Evolutionary conservation across 2,329 filamentous ascomycete species (phyloP).

Genomic region (Trichocomaceae sp.): DNA sequence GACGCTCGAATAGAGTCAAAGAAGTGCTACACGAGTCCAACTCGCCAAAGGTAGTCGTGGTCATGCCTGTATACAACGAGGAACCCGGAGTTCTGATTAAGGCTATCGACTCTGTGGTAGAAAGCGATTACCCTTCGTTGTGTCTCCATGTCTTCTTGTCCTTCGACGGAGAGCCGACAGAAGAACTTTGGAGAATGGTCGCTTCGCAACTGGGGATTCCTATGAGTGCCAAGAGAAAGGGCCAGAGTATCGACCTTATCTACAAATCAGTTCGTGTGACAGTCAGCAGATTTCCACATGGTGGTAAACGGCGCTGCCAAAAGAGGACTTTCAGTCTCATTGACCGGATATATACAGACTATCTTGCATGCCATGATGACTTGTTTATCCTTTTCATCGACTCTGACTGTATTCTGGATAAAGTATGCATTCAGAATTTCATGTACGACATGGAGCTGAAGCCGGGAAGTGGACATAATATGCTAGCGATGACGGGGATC

Average conservation of each 20-base stretch:
- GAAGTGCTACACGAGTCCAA: constrained; percentile 74
- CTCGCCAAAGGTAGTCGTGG: constrained; percentile 87
- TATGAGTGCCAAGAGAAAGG: constrained; percentile 51
- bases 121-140: constrained; percentile 85
- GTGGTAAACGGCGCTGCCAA: constrained; percentile 89
- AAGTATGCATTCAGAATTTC: constrained; percentile 90
- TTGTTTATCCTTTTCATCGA: constrained; percentile 96
- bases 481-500: constrained; percentile 95
- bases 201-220: constrained; percentile 80
- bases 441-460: constrained; percentile 98
- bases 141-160: constrained; percentile 94
- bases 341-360: constrained; percentile 83
- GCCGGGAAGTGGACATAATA: constrained; percentile 82
- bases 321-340: constrained; percentile 90
- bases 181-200: constrained; percentile 81
- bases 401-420: constrained; percentile 90
- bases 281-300: constrained; percentile 84
- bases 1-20: constrained; percentile 74
- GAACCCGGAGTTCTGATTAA: constrained; percentile 75
- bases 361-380: constrained; percentile 80
- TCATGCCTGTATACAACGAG: constrained; percentile 97
- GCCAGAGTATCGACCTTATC: constrained; percentile 76
- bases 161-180: constrained; percentile 84
- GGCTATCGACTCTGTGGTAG: constrained; percentile 84
- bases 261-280: constrained; percentile 81